phyloP scores from a whole-genome alignment of 495 filamentous ascomycete genomes.

The Penicillium samsonianum region DNA sequence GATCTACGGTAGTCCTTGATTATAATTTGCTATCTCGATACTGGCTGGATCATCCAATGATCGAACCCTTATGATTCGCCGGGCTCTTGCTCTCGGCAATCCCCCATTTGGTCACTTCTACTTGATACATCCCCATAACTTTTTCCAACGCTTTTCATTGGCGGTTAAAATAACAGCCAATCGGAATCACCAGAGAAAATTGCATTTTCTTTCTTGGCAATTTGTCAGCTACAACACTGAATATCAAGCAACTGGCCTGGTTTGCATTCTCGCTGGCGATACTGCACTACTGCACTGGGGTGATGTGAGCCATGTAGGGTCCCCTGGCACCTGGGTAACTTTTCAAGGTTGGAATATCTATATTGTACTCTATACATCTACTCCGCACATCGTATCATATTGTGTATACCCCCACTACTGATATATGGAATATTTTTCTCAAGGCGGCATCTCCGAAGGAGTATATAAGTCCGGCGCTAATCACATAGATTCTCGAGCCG shows the following conservation, averaged over 20 bases:
- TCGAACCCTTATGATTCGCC: background rate
- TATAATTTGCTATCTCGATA: background rate
- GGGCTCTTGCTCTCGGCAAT: background rate
- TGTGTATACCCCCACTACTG: background rate
- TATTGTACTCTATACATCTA: background rate
- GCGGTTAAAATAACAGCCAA: slow-evolving; percentile 3
- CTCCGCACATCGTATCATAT: background rate
- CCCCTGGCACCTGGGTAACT: background rate
- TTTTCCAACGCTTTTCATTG: slow-evolving; percentile 3
- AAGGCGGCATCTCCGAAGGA: background rate
- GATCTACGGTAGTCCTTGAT: too few relatives aligned
- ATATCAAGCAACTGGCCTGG: background rate
- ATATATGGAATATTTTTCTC: background rate
- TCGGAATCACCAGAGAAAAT: background rate
- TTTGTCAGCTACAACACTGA: background rate
- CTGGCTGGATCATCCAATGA: background rate
- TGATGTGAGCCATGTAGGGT: background rate
- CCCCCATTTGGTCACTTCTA: background rate
- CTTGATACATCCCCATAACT: background rate
- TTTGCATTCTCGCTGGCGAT: background rate
- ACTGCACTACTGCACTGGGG: background rate
- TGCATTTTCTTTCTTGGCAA: background rate
- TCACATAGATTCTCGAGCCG: background rate
- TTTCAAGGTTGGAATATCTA: background rate
- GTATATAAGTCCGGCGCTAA: background rate